Conservation (phyloP, 2,329 filamentous ascomycete genomes). For the Colletotrichum incanum region DNA sequence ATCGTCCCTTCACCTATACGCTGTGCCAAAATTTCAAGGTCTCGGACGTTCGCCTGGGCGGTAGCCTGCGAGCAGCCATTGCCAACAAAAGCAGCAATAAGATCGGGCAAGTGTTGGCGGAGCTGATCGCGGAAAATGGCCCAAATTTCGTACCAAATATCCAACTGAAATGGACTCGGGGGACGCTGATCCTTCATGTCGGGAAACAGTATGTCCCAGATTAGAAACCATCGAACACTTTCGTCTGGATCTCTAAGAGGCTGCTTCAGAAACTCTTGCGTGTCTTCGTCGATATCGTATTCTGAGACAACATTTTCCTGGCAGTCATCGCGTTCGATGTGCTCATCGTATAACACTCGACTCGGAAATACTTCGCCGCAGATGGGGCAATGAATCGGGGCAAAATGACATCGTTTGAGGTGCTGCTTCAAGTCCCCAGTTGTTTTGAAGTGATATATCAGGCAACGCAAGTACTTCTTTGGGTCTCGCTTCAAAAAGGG, state of each 20-base stretch:
- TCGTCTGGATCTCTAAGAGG: background rate
- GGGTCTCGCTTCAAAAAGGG: background rate
- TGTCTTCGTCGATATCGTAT: background rate
- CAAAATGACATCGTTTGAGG: background rate
- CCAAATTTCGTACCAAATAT: background rate
- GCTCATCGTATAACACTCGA: background rate
- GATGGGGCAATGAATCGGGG: background rate
- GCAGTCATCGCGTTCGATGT: background rate
- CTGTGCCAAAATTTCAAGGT: background rate
- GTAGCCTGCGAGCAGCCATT: background rate
- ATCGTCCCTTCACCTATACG: too few species aligned
- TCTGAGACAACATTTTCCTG: background rate
- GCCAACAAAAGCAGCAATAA: background rate
- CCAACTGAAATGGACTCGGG: background rate
- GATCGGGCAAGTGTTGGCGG: background rate
- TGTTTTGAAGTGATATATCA: background rate
- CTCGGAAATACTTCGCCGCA: background rate
- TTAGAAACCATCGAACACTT: background rate
- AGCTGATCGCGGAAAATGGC: background rate
- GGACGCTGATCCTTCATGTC: background rate
- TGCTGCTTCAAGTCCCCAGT: background rate
- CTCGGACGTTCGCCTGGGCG: background rate
- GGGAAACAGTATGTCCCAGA: background rate
- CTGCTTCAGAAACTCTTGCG: background rate
- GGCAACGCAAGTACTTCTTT: background rate